Evolutionary conservation across 1,139 yeast genomes (phyloP).

Genomic region (Yamadazyma sp.): DNA sequence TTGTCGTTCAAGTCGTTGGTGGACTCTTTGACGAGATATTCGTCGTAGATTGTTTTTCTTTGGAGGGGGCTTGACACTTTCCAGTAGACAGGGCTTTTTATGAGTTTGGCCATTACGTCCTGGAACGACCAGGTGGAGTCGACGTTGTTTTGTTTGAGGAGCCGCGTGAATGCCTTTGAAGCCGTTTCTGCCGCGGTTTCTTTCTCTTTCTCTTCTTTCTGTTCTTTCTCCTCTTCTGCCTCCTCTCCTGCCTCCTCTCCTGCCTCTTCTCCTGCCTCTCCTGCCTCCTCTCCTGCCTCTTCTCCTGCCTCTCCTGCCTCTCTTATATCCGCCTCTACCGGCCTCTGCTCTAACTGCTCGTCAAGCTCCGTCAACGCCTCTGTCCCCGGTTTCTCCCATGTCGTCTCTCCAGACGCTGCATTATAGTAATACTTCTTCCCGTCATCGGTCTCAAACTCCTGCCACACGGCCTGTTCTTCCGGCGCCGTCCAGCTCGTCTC

Average conservation of each 20-base stretch:
- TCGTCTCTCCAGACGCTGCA: slow-evolving; percentile 60
- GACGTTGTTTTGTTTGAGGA: slow-evolving; percentile 55
- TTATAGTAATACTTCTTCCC: slow-evolving; percentile 76
- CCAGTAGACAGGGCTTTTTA: slow-evolving; percentile 71
- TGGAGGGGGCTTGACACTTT: slow-evolving; percentile 57
- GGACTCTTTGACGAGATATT: slow-evolving; percentile 54
- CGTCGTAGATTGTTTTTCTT: slow-evolving; percentile 65
- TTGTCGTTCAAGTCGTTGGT: slow-evolving; percentile 56
- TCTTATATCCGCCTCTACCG: slow-evolving; percentile 6
- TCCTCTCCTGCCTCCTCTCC: slow-evolving; percentile 2
- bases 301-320: slow-evolving; percentile 8
- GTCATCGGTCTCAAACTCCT: slow-evolving; percentile 62
- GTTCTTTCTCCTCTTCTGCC: slow-evolving; percentile 3
- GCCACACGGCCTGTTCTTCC: slow-evolving; percentile 59
- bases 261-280: slow-evolving; percentile 9
- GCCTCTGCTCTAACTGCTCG: slow-evolving; percentile 7
- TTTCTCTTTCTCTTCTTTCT: slow-evolving; percentile 26
- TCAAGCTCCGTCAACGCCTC: slow-evolving; percentile 9
- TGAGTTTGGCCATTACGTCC: slow-evolving; percentile 58
- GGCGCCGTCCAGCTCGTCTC: slow-evolving; percentile 87
- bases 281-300: slow-evolving; percentile 1
- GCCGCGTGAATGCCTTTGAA: slow-evolving; percentile 49
- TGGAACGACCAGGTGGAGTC: slow-evolving; percentile 80
- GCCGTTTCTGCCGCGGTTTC: no score
- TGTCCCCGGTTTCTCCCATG: slow-evolving; percentile 70